phyloP scores from a whole-genome alignment of 2,329 filamentous ascomycete genomes.

The Lasiodiplodia hormozganensis region DNA sequence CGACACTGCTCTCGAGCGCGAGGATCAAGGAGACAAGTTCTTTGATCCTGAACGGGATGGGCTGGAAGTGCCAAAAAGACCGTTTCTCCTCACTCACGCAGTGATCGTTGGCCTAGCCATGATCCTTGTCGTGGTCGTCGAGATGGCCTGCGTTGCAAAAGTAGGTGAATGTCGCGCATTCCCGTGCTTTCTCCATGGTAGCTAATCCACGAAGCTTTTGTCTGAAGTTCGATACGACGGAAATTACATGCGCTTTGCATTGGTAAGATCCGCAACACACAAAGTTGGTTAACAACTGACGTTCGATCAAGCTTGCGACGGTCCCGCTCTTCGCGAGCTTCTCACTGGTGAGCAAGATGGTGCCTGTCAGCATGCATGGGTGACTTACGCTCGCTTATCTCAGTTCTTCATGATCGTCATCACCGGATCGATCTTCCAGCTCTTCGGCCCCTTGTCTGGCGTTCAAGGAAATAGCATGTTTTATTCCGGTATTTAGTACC shows the following conservation, averaged over 20 bases:
- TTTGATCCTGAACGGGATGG: constrained; percentile 38
- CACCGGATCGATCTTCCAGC: constrained; percentile 56
- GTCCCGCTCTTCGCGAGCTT: constrained; percentile 48
- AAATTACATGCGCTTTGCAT: constrained; percentile 48
- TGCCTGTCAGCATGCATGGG: constrained; percentile 8
- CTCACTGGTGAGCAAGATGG: constrained; percentile 36
- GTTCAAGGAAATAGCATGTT: constrained; percentile 38
- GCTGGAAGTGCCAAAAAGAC: constrained; percentile 35
- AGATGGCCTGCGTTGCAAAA: constrained; percentile 42
- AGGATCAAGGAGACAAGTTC: constrained; percentile 37
- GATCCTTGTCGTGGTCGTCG: constrained; percentile 40
- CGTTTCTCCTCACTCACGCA: constrained; percentile 34
- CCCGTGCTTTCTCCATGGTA: neutral
- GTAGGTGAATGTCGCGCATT: constrained; percentile 30
- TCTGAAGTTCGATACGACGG: constrained; percentile 50
- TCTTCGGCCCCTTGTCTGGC: constrained; percentile 53
- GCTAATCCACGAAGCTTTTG: constrained; percentile 32
- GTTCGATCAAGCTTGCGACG: constrained; percentile 40
- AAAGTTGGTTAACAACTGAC: constrained; percentile 31
- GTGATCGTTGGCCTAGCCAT: constrained; percentile 37
- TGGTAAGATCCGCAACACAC: constrained; percentile 36
- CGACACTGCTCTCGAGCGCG: constrained; percentile 36
- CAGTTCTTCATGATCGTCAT: constrained; percentile 61
- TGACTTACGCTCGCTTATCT: constrained; percentile 32
- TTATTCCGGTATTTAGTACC: constrained; percentile 35